Evolutionary conservation across 352 stramenopile genomes (phyloP), one percentile per base, ranked within the genome.

Genomic region (Phytophthora pinifolia): DNA sequence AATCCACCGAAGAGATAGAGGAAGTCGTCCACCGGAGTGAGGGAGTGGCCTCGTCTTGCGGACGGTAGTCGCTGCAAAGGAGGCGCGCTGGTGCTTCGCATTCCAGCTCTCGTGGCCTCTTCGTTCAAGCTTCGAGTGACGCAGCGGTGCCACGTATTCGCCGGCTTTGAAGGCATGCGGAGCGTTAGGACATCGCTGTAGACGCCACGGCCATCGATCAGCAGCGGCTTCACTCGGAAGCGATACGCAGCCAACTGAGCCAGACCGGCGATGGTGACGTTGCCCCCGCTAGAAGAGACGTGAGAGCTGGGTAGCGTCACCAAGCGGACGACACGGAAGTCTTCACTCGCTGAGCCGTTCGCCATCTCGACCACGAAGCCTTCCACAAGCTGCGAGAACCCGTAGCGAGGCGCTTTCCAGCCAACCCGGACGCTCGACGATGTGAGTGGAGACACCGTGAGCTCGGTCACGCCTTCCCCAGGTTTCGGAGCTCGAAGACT

Each of bases 1-100:
- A 74, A 72, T 4, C 81, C 81, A 22, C 81, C 81, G 65, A 89
- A 92, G 22, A 92, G 51, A 43, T 84, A 89, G 9, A 86, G 17
- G 15, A 63, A 78, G 43, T 73, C 59, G 18, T 72, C 75, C 25
- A 88, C 46, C 6, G 64, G 57, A 8, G 73, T 77, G 25, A 89
- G 64, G 13, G 76, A 74, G 42, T 92, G 81, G 12, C 81, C 81
- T 14, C 81, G 77, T 14, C 81, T 69, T 12, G 75, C 66, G 2
- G 81, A 92, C 8, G 81, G 81, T 0, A 77, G 36, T 1, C 65
- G 50, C 6, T 66, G 57, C 20, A 74, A 43, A 0, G 79, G 74
- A 6, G 46, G 44, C 5, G 62, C 36, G 25, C 74, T 70, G 5
- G 59, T 69, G 13, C 54, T 50, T 0, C 61, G 67, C 27, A 78